Conservation (phyloP, 495 filamentous ascomycete genomes). For the Corynascus novoguineensis region DNA sequence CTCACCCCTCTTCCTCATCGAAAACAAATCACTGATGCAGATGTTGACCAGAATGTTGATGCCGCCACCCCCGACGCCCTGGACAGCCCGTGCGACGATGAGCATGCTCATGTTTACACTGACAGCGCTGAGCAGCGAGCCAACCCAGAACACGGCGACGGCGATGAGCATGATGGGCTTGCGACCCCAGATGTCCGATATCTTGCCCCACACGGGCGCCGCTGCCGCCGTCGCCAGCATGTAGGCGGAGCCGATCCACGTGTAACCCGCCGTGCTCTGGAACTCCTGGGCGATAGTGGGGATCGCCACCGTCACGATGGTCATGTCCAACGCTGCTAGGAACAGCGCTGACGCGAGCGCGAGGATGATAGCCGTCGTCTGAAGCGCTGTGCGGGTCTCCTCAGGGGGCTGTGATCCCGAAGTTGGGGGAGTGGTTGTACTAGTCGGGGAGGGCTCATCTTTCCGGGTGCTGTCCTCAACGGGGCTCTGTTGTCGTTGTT, state of each 20-base stretch:
- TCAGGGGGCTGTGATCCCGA: conserved; percentile 24
- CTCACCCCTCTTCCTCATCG: conserved; percentile 55
- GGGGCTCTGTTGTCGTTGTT: background rate
- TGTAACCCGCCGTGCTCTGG: conserved; percentile 59
- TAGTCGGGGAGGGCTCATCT: too few species aligned
- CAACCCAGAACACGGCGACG: conserved; percentile 68
- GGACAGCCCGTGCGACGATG: conserved; percentile 67
- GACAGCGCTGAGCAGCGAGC: conserved; percentile 65
- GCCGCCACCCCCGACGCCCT: conserved; percentile 81
- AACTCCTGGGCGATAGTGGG: conserved; percentile 62
- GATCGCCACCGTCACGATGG: conserved; percentile 35
- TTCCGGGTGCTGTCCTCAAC: background rate
- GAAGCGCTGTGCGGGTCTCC: conserved; percentile 28
- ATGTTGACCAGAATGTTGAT: conserved; percentile 77
- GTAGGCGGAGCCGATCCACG: conserved; percentile 71
- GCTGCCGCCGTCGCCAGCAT: conserved; percentile 63
- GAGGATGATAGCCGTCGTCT: conserved; percentile 36
- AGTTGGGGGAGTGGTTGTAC: background rate
- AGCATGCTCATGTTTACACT: conserved; percentile 66
- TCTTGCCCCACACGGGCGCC: conserved; percentile 74
- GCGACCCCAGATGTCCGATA: conserved; percentile 81
- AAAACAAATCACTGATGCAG: conserved; percentile 74
- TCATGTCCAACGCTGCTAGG: conserved; percentile 47
- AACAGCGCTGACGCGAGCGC: conserved; percentile 48
- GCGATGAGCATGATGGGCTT: conserved; percentile 73